Evolutionary conservation across 1,139 yeast genomes (phyloP), one percentile per base, ranked within the genome.

Genomic region (Taiozyma sp.): DNA sequence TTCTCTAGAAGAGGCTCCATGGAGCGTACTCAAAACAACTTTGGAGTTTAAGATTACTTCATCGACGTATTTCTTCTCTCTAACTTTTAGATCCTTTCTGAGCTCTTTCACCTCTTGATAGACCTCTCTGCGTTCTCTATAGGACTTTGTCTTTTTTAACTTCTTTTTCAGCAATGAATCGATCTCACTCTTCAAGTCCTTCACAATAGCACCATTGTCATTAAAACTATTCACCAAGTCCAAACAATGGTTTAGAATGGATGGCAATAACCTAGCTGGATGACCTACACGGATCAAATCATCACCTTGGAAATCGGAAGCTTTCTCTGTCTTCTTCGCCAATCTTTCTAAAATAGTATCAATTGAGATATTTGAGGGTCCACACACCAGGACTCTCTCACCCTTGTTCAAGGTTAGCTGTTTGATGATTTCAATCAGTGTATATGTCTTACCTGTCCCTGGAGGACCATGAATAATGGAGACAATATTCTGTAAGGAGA

Each of bases 291-390:
- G 75, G 6, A 93, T 73, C 29, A 93, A 68, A 53, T 81, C 68
- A 47, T 75, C 75, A 7, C 14, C 29, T 7, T 2, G 80, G 77
- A 28, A 77, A 24, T 24, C 26, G 60, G 6, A 68, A 70, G 14
- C 69, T 67, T n/a, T 83, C 76, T n/a, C 13, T 11, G 50, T 42
- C 10, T 46, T 53, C 44, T 45, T 35, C 4, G 53, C 43, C 28
- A 91, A 68, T 53, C 97, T 72, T 64, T 91, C 98, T 47, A 90
- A 68, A 32, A 93, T 87, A 0, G 96, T 93, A 66, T 93, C 98
- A 0, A 90, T 97, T 0, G 97, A 83, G n/a, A 90, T 85, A 64
- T 93, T 93, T 0, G 98, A 91, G 0, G 98, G 96, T 0, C 97
- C 98, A 69, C 98, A 91, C 0, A 93, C 95, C 42, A 93, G 71